These are phyloP conservation scores for Ascochyta rabiei DNA, from an alignment of 2,329 filamentous ascomycete genomes.

Conservation along the genomic window DNA sequence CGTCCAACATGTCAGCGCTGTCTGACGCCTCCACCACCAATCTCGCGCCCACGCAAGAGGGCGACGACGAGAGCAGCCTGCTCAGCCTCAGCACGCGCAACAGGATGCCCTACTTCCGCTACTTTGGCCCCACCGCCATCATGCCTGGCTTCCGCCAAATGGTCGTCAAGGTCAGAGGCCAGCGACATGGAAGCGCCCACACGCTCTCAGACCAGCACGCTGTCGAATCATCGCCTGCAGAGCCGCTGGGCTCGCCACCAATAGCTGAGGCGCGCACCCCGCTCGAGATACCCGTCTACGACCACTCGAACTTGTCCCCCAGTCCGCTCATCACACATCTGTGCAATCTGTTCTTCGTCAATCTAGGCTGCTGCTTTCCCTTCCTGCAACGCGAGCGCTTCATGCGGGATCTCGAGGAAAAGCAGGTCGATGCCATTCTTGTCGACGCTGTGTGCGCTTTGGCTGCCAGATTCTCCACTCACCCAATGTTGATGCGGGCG, in stretches of 20 bases:
- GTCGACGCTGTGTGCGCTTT: constrained; percentile 86
- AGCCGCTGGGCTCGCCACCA: constrained; percentile 37
- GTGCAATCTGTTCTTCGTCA: constrained; percentile 79
- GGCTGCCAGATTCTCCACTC: constrained; percentile 77
- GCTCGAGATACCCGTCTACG: constrained; percentile 70
- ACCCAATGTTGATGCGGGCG: constrained; percentile 59
- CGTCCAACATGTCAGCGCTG: constrained; percentile 27
- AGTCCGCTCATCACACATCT: constrained; percentile 77
- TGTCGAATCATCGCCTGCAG: constrained; percentile 45
- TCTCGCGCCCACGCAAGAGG: constrained; percentile 29
- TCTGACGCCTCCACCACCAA: constrained; percentile 30
- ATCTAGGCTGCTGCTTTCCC: constrained; percentile 84
- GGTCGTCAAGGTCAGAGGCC: constrained; percentile 76
- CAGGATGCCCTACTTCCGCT: constrained; percentile 85
- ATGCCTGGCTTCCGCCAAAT: constrained; percentile 93
- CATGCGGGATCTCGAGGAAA: constrained; percentile 76
- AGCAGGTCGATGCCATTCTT: constrained; percentile 80
- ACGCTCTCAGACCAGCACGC: constrained; percentile 59
- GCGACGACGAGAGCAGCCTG: constrained; percentile 15
- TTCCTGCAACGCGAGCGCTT: constrained; percentile 78
- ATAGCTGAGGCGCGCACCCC: constrained; percentile 50
- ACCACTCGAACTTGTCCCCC: constrained; percentile 73
- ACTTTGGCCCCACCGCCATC: constrained; percentile 89
- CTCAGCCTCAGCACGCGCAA: constrained; percentile 60
- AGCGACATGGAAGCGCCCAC: constrained; percentile 63